Percentiles rank a stretch among this genome's conserved stretches.
Evolutionary conservation across 2,329 filamentous ascomycete species (phyloP).

Genomic region (Bipolaris gigantea): DNA sequence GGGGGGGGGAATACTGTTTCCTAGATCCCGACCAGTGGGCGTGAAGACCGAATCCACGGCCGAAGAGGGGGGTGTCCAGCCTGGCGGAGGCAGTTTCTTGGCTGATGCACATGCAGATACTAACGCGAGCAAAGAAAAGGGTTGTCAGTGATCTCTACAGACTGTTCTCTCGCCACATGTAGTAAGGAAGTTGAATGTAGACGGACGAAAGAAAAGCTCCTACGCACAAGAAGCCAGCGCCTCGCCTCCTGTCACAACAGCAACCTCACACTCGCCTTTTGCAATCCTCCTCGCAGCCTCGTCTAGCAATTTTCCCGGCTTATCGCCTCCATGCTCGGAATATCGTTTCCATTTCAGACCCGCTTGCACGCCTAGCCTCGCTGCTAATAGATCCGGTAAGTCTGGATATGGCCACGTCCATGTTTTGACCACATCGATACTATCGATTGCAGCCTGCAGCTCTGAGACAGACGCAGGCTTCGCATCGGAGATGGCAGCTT

Average conservation of each 20-base stretch:
- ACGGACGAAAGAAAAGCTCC: background rate
- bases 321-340: constrained; percentile 65
- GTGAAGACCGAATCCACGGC: constrained; percentile 54
- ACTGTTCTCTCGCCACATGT: background rate
- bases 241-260: constrained; percentile 65
- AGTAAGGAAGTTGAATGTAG: background rate
- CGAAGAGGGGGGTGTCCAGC: constrained; percentile 59
- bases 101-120: constrained; percentile 58
- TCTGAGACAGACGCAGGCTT: constrained; percentile 34
- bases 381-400: constrained; percentile 57
- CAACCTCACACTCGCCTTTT: constrained; percentile 57
- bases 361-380: constrained; percentile 53
- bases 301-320: constrained; percentile 65
- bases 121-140: background rate
- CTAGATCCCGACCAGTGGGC: constrained; percentile 52
- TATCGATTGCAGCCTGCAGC: constrained; percentile 57
- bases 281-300: constrained; percentile 63
- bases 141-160: background rate
- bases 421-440: constrained; percentile 61
- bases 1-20: constrained; percentile 42
- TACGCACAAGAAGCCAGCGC: constrained; percentile 61
- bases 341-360: constrained; percentile 52
- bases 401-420: constrained; percentile 70
- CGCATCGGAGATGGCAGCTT: constrained; percentile 56
- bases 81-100: constrained; percentile 58